Evolutionary conservation across 1,284 basidiomycete species (phyloP), one percentile per base, ranked within the genome.

Genomic region (Cryptococcus amylolentus): DNA sequence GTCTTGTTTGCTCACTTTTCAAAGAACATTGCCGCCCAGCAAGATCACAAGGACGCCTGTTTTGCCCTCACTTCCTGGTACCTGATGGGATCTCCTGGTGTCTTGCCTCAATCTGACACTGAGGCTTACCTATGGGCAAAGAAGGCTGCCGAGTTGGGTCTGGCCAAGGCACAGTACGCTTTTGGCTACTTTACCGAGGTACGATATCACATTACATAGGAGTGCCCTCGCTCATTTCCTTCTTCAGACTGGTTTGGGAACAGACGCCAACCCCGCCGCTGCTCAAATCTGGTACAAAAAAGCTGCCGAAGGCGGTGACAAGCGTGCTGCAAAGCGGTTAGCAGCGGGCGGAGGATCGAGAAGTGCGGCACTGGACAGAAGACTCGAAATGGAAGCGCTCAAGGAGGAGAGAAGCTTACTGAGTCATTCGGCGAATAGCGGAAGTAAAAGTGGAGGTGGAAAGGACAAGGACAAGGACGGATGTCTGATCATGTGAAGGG

Each of bases 51-150:
- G 18, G 95, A 98, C 71, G 93, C 95, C 0, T 98, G 94, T 77
- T 98, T 98, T 73, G 95, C 95, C 3, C 82, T 98, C 38, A 98
- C 95, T 10, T 94, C 95, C 9, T 98, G 95, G 95, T 98, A 98
- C 73, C 87, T 98, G 62, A 95, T 98, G 59, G 96, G 96, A 52
- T 97, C 94, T 6, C 91, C 94, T 0, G 95, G 95, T 46, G 93
- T 98, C 8, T 83, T 98, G 31, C 95, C 95, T 1, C 96, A 98
- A 74, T 96, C 91, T 0, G 95, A 98, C 72, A 89, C 88, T 2
- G 96, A 99, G 77, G 96, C 96, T 18, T 98, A 97, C 74, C 79
- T 99, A 58, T 95, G 96, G 96, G 88, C 94, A 45, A 82, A 93
- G 64, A 85, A 89, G 60, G 91, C 93, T 20, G 93, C 92, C 9